Percentiles rank a stretch among this genome's conserved stretches.
These are phyloP conservation scores for Aechmea fasciata DNA, from an alignment of 176 grass and related monocot species.

Conservation along the genomic window DNA sequence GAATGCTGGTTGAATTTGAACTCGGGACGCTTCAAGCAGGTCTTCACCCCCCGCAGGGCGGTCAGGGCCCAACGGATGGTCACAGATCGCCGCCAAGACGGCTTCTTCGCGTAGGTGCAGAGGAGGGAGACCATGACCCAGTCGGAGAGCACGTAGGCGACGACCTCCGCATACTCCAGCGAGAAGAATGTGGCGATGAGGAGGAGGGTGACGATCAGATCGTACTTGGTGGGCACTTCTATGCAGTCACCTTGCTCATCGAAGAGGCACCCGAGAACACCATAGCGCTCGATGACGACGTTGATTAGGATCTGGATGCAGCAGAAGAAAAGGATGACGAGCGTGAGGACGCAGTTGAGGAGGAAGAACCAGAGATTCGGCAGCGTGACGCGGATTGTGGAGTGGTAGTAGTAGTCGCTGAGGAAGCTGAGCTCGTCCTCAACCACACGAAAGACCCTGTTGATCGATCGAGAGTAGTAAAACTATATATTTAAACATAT, in stretches of 20 bases:
- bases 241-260: no score
- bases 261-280: background rate
- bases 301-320: no score
- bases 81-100: background rate
- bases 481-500: no score
- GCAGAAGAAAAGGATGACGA: background rate
- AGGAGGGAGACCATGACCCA: constrained; percentile 38
- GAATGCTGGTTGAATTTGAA: constrained; percentile 25
- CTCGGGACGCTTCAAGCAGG: no score
- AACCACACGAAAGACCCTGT: constrained; percentile 20
- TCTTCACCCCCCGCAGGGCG: background rate
- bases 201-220: constrained; percentile 8
- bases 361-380: background rate
- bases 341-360: background rate
- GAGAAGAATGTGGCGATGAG: constrained; percentile 10
- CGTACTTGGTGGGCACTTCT: background rate
- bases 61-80: constrained; percentile 10
- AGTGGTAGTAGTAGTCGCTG: constrained; percentile 35
- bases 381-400: background rate
- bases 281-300: constrained; percentile 6
- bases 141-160: constrained; percentile 22
- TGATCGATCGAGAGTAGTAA: background rate
- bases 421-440: constrained; percentile 30
- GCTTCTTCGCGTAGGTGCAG: constrained; percentile 10
- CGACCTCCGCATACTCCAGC: constrained; percentile 17